A percentile compares a stretch with the other conserved stretches of the same genome.
These are phyloP conservation scores for Podila epicladia DNA, from an alignment of 192 early-diverging fungal genomes.

Conservation along the genomic window DNA sequence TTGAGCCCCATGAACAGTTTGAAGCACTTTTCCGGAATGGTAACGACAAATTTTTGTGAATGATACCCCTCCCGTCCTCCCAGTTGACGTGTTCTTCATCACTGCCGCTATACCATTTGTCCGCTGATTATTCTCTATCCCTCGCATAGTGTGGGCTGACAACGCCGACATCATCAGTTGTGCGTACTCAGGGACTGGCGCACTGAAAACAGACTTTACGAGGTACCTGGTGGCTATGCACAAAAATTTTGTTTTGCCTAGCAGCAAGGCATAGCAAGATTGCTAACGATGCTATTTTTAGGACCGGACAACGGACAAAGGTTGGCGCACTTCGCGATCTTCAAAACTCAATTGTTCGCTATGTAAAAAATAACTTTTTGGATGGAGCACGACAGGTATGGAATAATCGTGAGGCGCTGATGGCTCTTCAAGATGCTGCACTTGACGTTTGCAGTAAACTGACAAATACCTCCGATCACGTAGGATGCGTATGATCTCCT, in stretches of 20 bases:
- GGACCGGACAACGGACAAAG: constrained; percentile 89
- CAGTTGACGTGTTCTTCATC: background rate
- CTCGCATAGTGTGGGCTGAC: constrained; percentile 87
- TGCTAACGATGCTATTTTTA: constrained; percentile 7
- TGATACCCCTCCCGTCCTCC: background rate
- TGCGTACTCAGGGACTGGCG: constrained; percentile 96
- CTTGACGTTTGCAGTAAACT: constrained; percentile 21
- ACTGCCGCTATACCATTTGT: background rate
- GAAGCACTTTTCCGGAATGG: constrained; percentile 82
- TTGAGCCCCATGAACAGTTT: constrained; percentile 74
- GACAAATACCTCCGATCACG: background rate
- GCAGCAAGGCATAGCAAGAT: background rate
- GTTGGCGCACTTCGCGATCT: constrained; percentile 83
- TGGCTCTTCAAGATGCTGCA: too few relatives aligned
- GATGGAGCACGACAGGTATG: constrained; percentile 86
- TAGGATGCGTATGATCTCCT: constrained; percentile 91
- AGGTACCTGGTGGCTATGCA: constrained; percentile 43
- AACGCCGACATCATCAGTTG: constrained; percentile 93
- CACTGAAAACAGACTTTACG: constrained; percentile 99
- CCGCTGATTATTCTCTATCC: background rate
- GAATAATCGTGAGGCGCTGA: too few relatives aligned
- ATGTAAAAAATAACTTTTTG: constrained; percentile 93
- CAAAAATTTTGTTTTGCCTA: background rate
- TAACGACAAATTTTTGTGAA: constrained; percentile 35
- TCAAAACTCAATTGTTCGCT: constrained; percentile 83